phyloP scores from a whole-genome alignment of 2,329 filamentous ascomycete species.

The Plectosphaerella plurivora region DNA sequence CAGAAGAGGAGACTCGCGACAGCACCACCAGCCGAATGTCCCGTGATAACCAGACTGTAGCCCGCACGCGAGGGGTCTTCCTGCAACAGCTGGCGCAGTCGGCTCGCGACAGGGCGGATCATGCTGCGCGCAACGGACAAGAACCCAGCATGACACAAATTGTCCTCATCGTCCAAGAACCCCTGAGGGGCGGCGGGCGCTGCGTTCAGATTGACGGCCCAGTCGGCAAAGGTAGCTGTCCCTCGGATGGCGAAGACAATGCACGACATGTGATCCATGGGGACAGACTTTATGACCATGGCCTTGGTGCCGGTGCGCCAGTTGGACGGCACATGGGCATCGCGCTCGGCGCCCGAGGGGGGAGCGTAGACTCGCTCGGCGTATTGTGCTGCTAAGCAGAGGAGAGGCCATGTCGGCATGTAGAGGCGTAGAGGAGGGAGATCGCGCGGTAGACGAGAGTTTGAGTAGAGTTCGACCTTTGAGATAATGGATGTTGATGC shows the following conservation, averaged over 20 bases:
- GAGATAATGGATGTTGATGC: conserved; percentile 49
- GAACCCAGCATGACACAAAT: conserved; percentile 78
- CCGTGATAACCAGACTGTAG: conserved; percentile 75
- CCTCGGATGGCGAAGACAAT: conserved; percentile 83
- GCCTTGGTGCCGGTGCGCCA: conserved; percentile 74
- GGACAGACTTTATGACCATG: conserved; percentile 78
- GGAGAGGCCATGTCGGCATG: conserved; percentile 69
- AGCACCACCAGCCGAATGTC: conserved; percentile 82
- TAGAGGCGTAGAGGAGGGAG: conserved; percentile 67
- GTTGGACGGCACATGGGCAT: conserved; percentile 67
- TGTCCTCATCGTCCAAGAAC: conserved; percentile 74
- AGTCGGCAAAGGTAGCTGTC: conserved; percentile 76
- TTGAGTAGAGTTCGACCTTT: conserved; percentile 75
- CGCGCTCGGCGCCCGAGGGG: conserved; percentile 57
- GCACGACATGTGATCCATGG: conserved; percentile 71
- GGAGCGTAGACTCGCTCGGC: conserved; percentile 70
- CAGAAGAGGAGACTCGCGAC: conserved; percentile 75
- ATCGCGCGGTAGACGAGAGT: conserved; percentile 66
- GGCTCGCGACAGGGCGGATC: conserved; percentile 66
- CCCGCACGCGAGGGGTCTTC: conserved; percentile 64
- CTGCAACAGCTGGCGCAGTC: conserved; percentile 64
- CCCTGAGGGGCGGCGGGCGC: conserved; percentile 60
- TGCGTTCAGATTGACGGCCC: conserved; percentile 76
- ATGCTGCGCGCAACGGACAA: conserved; percentile 71
- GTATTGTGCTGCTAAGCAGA: conserved; percentile 75